phyloP scores from a whole-genome alignment of 2,329 filamentous ascomycete species.

The Claviceps quebecensis region DNA sequence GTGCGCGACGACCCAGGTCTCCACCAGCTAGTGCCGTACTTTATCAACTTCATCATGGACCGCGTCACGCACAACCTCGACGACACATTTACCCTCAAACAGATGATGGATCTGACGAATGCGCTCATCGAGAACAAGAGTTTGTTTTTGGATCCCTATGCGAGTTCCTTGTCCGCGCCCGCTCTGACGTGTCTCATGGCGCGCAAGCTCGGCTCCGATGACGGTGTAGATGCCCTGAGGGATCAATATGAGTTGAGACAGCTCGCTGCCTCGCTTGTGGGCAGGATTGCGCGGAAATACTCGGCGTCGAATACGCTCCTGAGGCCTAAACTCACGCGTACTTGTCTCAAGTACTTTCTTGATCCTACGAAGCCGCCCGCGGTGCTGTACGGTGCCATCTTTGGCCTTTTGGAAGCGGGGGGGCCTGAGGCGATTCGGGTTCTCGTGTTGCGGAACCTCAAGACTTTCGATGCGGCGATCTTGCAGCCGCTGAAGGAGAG shows the following conservation, averaged over 20 bases:
- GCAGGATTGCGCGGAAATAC: conserved; percentile 68
- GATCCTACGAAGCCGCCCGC: conserved; percentile 72
- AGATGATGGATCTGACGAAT: conserved; percentile 83
- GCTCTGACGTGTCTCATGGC: conserved; percentile 79
- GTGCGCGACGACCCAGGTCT: conserved; percentile 81
- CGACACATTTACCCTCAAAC: conserved; percentile 73
- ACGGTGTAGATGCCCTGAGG: conserved; percentile 35
- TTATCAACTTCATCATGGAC: conserved; percentile 88
- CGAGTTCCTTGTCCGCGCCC: conserved; percentile 59
- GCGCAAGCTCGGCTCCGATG: conserved; percentile 56
- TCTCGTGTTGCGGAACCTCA: conserved; percentile 41
- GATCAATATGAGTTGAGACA: conserved; percentile 72
- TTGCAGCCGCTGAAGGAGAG: conserved; percentile 39
- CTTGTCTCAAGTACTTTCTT: conserved; percentile 82
- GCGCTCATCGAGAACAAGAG: conserved; percentile 73
- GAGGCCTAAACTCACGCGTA: conserved; percentile 78
- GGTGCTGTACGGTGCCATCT: conserved; percentile 79
- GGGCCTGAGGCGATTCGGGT: conserved; percentile 46
- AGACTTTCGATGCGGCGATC: conserved; percentile 38
- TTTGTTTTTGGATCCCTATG: conserved; percentile 55
- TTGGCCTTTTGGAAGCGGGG: conserved; percentile 65
- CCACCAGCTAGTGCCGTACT: conserved; percentile 92
- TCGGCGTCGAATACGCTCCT: conserved; percentile 67
- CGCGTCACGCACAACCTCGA: conserved; percentile 91
- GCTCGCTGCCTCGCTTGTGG: conserved; percentile 68